Conservation (phyloP, 495 filamentous ascomycete species). For the Xylaria grammica region DNA sequence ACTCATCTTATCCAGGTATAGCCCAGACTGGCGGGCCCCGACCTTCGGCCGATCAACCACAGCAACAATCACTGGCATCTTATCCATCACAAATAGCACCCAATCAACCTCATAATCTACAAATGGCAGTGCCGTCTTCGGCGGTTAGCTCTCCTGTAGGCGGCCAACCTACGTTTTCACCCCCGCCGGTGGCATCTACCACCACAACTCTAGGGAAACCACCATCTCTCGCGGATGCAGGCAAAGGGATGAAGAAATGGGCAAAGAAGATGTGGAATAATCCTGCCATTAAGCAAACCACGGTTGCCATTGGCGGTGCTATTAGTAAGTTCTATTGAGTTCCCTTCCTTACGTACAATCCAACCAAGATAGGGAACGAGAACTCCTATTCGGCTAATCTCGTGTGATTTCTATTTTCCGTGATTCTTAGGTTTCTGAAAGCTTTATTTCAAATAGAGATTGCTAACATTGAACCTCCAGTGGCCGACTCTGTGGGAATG, state of each 20-base stretch:
- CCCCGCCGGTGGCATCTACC: conserved; percentile 15
- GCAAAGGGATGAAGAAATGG: conserved; percentile 40
- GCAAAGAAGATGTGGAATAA: conserved; percentile 34
- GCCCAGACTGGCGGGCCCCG: neutral
- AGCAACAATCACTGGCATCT: conserved; percentile 5
- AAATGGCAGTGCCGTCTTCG: neutral
- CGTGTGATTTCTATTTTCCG: no score
- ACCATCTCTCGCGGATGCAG: conserved; percentile 30
- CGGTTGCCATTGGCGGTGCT: conserved; percentile 30
- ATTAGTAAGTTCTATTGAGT: conserved; percentile 16
- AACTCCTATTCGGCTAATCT: neutral
- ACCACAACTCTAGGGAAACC: conserved; percentile 19
- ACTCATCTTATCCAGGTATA: conserved; percentile 9
- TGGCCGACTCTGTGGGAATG: conserved; percentile 32
- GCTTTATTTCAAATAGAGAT: neutral
- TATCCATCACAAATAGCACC: neutral
- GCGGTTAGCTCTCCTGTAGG: neutral
- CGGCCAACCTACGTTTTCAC: conserved; percentile 11
- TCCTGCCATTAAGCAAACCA: conserved; percentile 33
- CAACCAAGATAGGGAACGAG: neutral
- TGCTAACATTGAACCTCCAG: conserved; percentile 8
- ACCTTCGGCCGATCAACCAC: neutral
- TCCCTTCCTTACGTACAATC: neutral
- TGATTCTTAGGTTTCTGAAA: no score
- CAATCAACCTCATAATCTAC: neutral